These are phyloP conservation scores for Phytophthora nicotianae DNA, from an alignment of 352 stramenopile species.

Conservation along the genomic window DNA sequence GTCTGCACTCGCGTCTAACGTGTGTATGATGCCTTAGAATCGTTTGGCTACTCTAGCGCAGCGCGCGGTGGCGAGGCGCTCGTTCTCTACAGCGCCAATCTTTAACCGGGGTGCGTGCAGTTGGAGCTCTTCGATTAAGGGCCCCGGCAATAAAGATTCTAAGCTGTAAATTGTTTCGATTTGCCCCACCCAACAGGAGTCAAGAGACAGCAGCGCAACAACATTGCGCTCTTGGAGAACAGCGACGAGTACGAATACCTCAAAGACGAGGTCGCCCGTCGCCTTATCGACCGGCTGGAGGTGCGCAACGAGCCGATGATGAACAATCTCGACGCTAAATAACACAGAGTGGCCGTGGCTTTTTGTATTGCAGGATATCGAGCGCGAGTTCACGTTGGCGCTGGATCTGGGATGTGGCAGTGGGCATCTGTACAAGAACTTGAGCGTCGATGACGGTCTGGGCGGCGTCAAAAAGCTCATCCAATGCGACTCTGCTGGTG, in stretches of 20 bases:
- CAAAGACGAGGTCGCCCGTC: slow-evolving; percentile 85
- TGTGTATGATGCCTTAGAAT: slow-evolving; percentile 30
- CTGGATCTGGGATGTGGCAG: slow-evolving; percentile 82
- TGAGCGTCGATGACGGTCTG: slow-evolving; percentile 71
- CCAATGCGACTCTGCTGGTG: slow-evolving; percentile 78
- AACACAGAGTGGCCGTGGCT: neutral
- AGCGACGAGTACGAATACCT: slow-evolving; percentile 86
- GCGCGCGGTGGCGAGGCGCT: slow-evolving; percentile 29
- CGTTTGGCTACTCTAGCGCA: slow-evolving; percentile 25
- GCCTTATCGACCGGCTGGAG: slow-evolving; percentile 81
- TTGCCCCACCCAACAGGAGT: slow-evolving; percentile 42
- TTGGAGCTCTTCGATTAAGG: neutral
- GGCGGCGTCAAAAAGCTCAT: slow-evolving; percentile 79
- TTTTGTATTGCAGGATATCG: slow-evolving; percentile 61
- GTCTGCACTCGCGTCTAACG: neutral
- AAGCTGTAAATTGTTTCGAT: neutral
- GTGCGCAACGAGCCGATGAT: slow-evolving; percentile 24
- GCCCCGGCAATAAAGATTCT: neutral
- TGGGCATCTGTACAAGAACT: slow-evolving; percentile 84
- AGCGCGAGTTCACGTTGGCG: slow-evolving; percentile 80
- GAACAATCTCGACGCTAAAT: neutral
- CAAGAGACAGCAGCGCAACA: slow-evolving; percentile 87
- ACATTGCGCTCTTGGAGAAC: slow-evolving; percentile 59
- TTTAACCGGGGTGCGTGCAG: slow-evolving; percentile 63
- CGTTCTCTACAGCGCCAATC: slow-evolving; percentile 58